These are phyloP conservation scores for Cryphonectria japonica DNA, from an alignment of 2,329 filamentous ascomycete genomes.

Conservation along the genomic window DNA sequence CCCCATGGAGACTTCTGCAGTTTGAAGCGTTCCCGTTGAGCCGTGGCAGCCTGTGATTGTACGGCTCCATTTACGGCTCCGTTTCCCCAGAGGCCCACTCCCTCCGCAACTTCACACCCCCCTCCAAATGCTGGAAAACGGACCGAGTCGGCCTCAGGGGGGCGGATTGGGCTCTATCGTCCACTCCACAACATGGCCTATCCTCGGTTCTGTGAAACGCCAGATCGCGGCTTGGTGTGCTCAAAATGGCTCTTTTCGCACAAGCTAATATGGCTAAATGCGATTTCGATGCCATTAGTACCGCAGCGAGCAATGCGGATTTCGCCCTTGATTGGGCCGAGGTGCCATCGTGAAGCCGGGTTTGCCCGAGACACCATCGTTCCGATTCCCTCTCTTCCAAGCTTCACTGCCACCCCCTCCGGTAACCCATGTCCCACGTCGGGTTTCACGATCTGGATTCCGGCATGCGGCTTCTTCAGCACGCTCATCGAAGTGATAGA, in stretches of 20 bases:
- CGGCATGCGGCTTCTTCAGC: background rate
- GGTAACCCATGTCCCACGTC: background rate
- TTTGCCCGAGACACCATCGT: slow-evolving; percentile 24
- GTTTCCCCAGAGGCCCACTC: slow-evolving; percentile 24
- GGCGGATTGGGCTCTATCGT: background rate
- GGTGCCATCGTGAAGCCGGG: slow-evolving; percentile 17
- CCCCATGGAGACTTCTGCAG: slow-evolving; percentile 24
- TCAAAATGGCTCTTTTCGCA: slow-evolving; percentile 8
- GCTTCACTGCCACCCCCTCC: slow-evolving; percentile 19
- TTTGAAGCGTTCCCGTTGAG: slow-evolving; percentile 17
- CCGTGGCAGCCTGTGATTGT: slow-evolving; percentile 25
- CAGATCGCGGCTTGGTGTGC: slow-evolving; percentile 20
- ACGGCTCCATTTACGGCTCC: slow-evolving; percentile 23
- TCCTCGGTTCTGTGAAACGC: slow-evolving; percentile 2
- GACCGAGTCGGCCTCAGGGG: slow-evolving; percentile 23
- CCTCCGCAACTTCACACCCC: slow-evolving; percentile 28
- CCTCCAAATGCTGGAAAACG: slow-evolving; percentile 22
- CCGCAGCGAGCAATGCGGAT: background rate
- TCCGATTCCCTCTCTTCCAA: background rate
- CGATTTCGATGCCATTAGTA: slow-evolving; percentile 3
- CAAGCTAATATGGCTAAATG: slow-evolving; percentile 18
- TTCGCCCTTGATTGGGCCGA: slow-evolving; percentile 13
- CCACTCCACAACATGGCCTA: slow-evolving; percentile 13
- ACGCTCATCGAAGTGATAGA: background rate
- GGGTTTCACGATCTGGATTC: background rate